These are phyloP conservation scores for Coniochaeta sp. DNA, from an alignment of 2,329 filamentous ascomycete species.

Conservation along the genomic window DNA sequence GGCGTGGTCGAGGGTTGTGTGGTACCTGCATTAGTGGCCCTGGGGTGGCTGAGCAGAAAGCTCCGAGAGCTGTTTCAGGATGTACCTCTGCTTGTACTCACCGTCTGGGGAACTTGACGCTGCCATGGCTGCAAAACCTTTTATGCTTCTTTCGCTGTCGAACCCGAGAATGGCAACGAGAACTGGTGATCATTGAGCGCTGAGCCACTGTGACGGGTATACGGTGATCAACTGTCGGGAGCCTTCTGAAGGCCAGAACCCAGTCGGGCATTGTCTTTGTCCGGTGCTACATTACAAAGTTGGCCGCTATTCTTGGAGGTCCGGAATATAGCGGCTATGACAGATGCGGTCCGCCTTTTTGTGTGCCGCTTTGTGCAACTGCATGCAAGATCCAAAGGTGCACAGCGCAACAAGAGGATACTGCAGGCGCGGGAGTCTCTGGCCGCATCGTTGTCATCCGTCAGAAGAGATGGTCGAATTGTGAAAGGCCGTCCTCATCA, in stretches of 20 bases:
- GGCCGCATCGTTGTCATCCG: background rate
- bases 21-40: constrained; percentile 4
- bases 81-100: background rate
- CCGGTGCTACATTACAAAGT: background rate
- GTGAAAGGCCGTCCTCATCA: background rate
- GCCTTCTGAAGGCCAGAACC: background rate
- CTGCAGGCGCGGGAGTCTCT: background rate
- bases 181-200: background rate
- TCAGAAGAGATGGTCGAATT: background rate
- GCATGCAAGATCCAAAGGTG: background rate
- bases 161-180: background rate
- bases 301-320: background rate
- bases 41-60: constrained; percentile 4
- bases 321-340: background rate
- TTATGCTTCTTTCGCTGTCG: background rate
- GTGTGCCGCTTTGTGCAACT: background rate
- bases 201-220: background rate
- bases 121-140: too few species aligned
- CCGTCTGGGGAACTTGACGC: background rate
- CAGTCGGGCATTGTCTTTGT: background rate
- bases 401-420: too few species aligned
- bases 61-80: constrained; percentile 2
- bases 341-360: background rate
- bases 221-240: too few species aligned
- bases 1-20: background rate